Conservation (phyloP, 495 filamentous ascomycete genomes). For the Aspergillus haitiensis region DNA sequence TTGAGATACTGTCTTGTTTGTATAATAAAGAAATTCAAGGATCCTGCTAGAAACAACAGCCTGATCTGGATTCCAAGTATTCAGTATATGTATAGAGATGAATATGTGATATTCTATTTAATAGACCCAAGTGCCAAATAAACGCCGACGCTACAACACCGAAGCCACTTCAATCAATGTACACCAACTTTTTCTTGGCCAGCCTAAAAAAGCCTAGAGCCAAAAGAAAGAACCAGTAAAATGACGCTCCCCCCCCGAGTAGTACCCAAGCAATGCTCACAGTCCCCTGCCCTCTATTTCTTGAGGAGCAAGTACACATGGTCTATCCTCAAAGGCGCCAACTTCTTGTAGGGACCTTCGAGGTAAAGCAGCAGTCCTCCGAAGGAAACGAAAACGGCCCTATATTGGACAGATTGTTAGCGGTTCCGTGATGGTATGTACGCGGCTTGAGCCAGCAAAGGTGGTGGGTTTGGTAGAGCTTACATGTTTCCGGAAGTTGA, state of each 20-base stretch:
- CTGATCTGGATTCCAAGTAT: background rate
- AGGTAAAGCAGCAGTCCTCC: slow-evolving; percentile 87
- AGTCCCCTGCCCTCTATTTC: slow-evolving; percentile 56
- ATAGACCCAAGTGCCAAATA: slow-evolving; percentile 31
- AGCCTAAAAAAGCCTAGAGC: background rate
- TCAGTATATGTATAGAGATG: slow-evolving; percentile 11
- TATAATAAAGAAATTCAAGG: too few species aligned
- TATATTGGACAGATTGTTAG: slow-evolving; percentile 37
- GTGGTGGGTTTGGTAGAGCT: slow-evolving; percentile 34
- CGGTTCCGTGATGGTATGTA: background rate
- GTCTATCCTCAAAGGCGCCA: slow-evolving; percentile 85
- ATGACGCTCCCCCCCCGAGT: too few species aligned
- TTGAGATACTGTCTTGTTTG: too few species aligned
- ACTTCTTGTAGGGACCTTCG: slow-evolving; percentile 93
- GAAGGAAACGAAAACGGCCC: slow-evolving; percentile 90
- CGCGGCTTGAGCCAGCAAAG: background rate
- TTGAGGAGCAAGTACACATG: slow-evolving; percentile 91
- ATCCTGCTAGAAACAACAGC: too few species aligned
- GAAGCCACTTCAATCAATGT: slow-evolving; percentile 20
- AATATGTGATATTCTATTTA: slow-evolving; percentile 28
- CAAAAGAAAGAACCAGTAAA: background rate
- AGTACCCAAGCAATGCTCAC: too few species aligned
- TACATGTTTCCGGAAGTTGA: slow-evolving; percentile 79
- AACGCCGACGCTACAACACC: slow-evolving; percentile 35
- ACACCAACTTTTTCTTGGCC: slow-evolving; percentile 15